Percentiles rank a stretch among this genome's conserved stretches.
phyloP scores from a whole-genome alignment of 2,329 filamentous ascomycete genomes.

The Cytospora paraplurivora region DNA sequence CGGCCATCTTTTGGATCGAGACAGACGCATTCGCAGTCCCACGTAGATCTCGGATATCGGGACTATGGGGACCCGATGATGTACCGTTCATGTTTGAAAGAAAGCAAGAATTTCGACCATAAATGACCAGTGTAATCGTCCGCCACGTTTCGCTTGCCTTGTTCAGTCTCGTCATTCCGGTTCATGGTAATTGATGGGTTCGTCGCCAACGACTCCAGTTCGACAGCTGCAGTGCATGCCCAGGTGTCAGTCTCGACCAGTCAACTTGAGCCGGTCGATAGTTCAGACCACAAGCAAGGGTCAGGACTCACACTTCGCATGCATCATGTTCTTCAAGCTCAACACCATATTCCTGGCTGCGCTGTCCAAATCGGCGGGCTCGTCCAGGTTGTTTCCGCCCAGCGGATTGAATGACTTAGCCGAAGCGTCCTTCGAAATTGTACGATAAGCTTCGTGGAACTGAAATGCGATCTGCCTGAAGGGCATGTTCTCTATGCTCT shows the following conservation, averaged over 20 bases:
- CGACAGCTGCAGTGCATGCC: constrained; percentile 36
- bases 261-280: not conserved
- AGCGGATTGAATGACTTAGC: constrained; percentile 58
- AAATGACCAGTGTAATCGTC: constrained; percentile 56
- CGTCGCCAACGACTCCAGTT: constrained; percentile 48
- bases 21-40: not conserved
- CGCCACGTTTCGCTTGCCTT: constrained; percentile 51
- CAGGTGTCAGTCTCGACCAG: constrained; percentile 10
- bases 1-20: not conserved
- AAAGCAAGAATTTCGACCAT: constrained; percentile 56
- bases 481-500: constrained; percentile 58
- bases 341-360: constrained; percentile 50
- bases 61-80: constrained; percentile 44
- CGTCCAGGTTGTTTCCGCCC: constrained; percentile 46
- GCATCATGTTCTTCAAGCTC: constrained; percentile 46
- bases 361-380: constrained; percentile 49
- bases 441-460: constrained; percentile 63
- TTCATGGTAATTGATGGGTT: constrained; percentile 44
- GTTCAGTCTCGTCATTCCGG: constrained; percentile 47
- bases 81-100: constrained; percentile 53
- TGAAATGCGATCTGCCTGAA: constrained; percentile 63
- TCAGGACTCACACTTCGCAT: constrained; percentile 47
- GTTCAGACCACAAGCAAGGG: not conserved
- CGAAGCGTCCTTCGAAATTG: constrained; percentile 52
- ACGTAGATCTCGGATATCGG: not conserved